Base-by-base conservation (phyloP, 768 basidiomycete genomes). In the Multifurca ochricompacta region DNA sequence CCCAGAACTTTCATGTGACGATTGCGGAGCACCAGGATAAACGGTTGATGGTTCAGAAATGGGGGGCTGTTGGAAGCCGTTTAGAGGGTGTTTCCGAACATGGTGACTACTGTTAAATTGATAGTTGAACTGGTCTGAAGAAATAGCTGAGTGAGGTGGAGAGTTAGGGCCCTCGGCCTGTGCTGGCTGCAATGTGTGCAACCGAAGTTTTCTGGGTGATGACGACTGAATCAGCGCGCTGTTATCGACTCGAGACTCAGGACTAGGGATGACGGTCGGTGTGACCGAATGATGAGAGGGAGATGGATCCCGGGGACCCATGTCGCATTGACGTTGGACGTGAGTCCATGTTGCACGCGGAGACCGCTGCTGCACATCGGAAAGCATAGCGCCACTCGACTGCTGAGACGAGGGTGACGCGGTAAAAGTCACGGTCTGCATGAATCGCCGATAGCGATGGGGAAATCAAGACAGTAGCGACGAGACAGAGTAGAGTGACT, bases 171-270 rank as follows among this genome's bases (percentile, higher is more conserved):
- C 64, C 66, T 62, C 54, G 64, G 60, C 51, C 54, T 62, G 70
- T 59, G 75, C 9, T 19, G 49, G 73, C 75, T 73, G 74, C 77
- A 78, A 76, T 69, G 70, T 63, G 58, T 70, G 73, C 68, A 69
- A 75, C 80, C 79, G 75, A 69, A 70, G 64, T 48, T 54, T 65
- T 77, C 82, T 84, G 76, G 69, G 65, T 39, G 77, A 64, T 56
- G 65, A 59, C 51, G 53, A 52, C 31, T 54, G 69, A 61, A 60
- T 81, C 67, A 85, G 83, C 70, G 73, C 69, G 68, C 70, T 66
- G 63, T 77, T 71, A 66, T 71, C 59, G 52, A 35, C 46, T 54
- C 25, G 52, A 19, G 53, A 40, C 14, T 54, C 48, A 51, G 44
- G 35, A 34, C 25, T 46, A 52, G 57, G 48, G 52, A 59, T 13